Evolutionary conservation across 225 moss, liverwort and hornwort genomes (phyloP).

Genomic region (Thuidium tamariscinum): DNA sequence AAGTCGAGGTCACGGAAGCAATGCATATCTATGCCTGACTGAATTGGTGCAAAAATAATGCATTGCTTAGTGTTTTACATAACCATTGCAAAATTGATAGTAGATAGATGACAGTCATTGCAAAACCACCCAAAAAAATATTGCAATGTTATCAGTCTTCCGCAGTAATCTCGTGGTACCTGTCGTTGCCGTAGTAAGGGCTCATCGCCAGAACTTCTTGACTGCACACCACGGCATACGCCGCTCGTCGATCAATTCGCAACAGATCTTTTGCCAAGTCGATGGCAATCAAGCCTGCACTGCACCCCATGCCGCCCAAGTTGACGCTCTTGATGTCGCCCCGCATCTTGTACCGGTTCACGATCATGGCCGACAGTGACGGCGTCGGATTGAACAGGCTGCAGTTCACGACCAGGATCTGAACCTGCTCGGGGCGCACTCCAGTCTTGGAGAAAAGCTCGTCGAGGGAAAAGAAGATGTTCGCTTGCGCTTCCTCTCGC

Average conservation of each 20-base stretch:
- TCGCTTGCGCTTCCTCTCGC: slow-evolving; percentile 5
- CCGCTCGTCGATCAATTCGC: not conserved
- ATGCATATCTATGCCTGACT: not conserved
- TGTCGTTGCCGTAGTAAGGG: slow-evolving; percentile 32
- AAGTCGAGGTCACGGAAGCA: not conserved
- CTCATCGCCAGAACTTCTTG: slow-evolving; percentile 19
- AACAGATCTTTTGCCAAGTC: slow-evolving; percentile 26
- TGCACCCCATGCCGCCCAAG: slow-evolving; percentile 44
- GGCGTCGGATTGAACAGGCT: slow-evolving; percentile 42
- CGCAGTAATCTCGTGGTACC: not conserved
- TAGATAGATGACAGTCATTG: not conserved
- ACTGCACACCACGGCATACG: slow-evolving; percentile 39
- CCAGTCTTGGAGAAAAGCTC: slow-evolving; percentile 29
- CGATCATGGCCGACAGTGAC: slow-evolving; percentile 36
- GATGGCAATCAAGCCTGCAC: slow-evolving; percentile 34
- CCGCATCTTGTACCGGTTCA: slow-evolving; percentile 50
- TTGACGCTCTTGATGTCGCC: slow-evolving; percentile 27
- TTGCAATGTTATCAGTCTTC: not conserved
- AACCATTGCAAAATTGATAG: not conserved
- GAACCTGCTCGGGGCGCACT: slow-evolving; percentile 12
- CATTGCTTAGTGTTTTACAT: too few relatives aligned
- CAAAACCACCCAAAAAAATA: not conserved
- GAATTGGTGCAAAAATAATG: not conserved
- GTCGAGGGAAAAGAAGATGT: slow-evolving; percentile 22
- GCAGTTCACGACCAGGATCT: slow-evolving; percentile 26